Percentiles rank a stretch among this genome's conserved stretches.
phyloP scores from a whole-genome alignment of 352 stramenopile genomes.

The Globisporangium alternatum region DNA sequence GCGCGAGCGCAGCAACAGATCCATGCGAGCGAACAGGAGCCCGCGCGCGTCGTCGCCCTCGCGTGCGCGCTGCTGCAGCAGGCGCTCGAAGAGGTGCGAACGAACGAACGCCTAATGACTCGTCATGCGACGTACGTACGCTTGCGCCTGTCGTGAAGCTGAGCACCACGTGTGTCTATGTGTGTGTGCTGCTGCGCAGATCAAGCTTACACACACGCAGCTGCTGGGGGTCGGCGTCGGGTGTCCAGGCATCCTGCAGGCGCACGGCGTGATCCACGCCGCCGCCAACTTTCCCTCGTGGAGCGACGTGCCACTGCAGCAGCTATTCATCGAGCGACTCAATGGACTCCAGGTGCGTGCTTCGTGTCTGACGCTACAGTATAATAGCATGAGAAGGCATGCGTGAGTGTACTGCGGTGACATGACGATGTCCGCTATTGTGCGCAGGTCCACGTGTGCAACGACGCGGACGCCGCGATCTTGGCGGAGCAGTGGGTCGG shows the following conservation, averaged over 20 bases:
- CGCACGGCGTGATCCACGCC: constrained; percentile 51
- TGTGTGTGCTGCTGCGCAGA: constrained; percentile 3
- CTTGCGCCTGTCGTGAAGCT: neutral
- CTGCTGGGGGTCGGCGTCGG: constrained; percentile 55
- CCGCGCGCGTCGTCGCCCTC: constrained; percentile 52
- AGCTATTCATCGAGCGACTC: constrained; percentile 44
- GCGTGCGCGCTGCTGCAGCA: constrained; percentile 36
- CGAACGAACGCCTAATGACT: neutral
- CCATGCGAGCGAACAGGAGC: constrained; percentile 32
- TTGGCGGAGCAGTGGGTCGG: constrained; percentile 81
- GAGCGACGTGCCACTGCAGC: constrained; percentile 55
- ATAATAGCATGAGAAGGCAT: neutral
- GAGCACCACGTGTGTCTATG: neutral
- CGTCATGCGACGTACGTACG: neutral
- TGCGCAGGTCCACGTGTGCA: constrained; percentile 50
- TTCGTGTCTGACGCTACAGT: too few relatives aligned
- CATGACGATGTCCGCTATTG: neutral
- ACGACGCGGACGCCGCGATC: constrained; percentile 80
- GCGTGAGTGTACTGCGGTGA: too few relatives aligned
- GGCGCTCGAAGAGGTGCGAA: constrained; percentile 38
- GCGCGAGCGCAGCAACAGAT: constrained; percentile 46
- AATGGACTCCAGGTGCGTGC: constrained; percentile 16
- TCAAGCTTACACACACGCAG: constrained; percentile 17
- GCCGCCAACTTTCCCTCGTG: constrained; percentile 73
- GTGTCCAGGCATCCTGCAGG: constrained; percentile 55